Evolutionary conservation across 768 basidiomycete species (phyloP).

Genomic region (Pisolithus albus): DNA sequence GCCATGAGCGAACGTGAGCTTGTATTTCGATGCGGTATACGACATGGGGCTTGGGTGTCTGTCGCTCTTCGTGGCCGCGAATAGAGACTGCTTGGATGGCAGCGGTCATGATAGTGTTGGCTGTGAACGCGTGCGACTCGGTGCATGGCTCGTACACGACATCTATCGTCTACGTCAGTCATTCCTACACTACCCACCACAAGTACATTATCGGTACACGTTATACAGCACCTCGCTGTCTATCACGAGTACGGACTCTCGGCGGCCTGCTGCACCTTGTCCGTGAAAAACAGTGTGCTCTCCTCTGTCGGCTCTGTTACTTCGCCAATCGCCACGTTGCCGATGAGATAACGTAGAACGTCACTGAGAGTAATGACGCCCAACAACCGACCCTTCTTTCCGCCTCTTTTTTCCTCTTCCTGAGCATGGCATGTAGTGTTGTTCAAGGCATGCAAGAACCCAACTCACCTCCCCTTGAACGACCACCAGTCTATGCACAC

Average conservation of each 20-base stretch:
- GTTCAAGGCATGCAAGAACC: not conserved
- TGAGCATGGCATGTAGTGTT: constrained; percentile 21
- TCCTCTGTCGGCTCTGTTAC: constrained; percentile 32
- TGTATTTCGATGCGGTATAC: constrained; percentile 81
- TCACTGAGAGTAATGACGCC: constrained; percentile 88
- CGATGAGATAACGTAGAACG: constrained; percentile 78
- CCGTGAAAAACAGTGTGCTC: constrained; percentile 3
- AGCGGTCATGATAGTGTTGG: constrained; percentile 38
- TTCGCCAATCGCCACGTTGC: constrained; percentile 50
- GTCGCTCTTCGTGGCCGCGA: constrained; percentile 60
- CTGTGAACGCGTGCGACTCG: not conserved
- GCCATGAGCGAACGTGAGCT: constrained; percentile 88
- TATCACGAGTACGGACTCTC: constrained; percentile 15
- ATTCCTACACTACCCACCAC: too few relatives aligned
- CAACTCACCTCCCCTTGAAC: constrained; percentile 78
- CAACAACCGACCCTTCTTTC: constrained; percentile 74
- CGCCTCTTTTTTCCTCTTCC: constrained; percentile 77
- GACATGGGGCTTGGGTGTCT: constrained; percentile 66
- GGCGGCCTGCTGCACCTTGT: constrained; percentile 10
- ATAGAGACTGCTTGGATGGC: constrained; percentile 75
- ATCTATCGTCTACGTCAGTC: too few relatives aligned
- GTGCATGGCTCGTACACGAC: too few relatives aligned
- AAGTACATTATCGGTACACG: not conserved
- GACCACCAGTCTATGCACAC: constrained; percentile 92
- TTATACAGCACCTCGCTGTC: not conserved